These are phyloP conservation scores for Fagopyrum tataricum DNA, from an alignment of 148 eudicot species.

Conservation along the genomic window DNA sequence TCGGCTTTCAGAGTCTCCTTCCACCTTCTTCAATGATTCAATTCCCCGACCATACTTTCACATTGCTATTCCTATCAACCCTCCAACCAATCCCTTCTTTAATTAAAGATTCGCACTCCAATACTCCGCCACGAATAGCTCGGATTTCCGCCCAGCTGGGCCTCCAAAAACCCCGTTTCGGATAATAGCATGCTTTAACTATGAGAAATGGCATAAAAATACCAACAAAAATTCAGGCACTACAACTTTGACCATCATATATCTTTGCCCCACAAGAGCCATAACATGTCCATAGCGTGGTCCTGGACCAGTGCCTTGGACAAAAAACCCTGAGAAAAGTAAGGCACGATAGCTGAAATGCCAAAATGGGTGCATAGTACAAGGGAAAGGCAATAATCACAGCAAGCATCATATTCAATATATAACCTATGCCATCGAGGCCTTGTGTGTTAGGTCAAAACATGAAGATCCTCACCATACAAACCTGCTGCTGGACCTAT, in stretches of 20 bases:
- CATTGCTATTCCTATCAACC: no score
- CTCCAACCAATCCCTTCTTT: no score
- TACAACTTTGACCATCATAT: conserved; percentile 39
- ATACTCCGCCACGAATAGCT: no score
- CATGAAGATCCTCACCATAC: conserved; percentile 98
- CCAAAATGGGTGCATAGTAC: conserved; percentile 2
- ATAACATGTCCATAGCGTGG: conserved; percentile 99
- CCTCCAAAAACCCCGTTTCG: no score
- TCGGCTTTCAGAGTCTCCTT: no score
- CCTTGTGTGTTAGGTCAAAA: conserved; percentile 87
- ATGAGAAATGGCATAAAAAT: background rate
- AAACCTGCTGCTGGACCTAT: conserved; percentile 99
- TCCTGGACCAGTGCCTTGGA: conserved; percentile 99
- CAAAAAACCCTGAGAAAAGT: conserved; percentile 68
- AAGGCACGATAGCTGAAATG: background rate
- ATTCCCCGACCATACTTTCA: no score
- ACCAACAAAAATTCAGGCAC: background rate
- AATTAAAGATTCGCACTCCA: no score
- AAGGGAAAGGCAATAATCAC: background rate
- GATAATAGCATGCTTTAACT: no score
- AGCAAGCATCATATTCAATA: conserved; percentile 12
- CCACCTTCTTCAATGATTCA: no score
- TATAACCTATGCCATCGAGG: conserved; percentile 98
- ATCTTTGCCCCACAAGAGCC: conserved; percentile 99
- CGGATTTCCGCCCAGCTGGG: no score